Base-by-base conservation (phyloP, 331 rosid species). In the Quercus phellos region DNA sequence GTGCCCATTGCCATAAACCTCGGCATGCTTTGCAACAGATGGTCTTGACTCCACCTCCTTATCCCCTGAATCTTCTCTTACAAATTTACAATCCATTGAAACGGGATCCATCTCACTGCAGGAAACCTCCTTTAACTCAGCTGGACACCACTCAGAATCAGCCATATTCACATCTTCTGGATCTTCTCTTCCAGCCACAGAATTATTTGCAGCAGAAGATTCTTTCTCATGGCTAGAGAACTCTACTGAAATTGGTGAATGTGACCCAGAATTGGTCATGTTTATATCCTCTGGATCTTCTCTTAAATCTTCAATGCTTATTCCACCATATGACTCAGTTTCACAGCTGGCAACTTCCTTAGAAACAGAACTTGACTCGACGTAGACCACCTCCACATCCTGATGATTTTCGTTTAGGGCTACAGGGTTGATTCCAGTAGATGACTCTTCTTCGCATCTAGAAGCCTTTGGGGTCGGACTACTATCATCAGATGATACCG, bases 1-100 rank as follows among this genome's bases (percentile, higher is more conserved):
- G 22, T 50, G 51, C 74, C 90, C 97, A 55, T 90, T 89, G 79
- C 83, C 76, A 79, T 55, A 60, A 72, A 50, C 74, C 38, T 67
- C 73, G 35, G 68, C 18, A 64, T 32, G 81, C 66, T 55, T 81
- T 13, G 74, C 83, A 12, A 13, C 34, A 27, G 51, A 22, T 26
- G 90, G 68, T 46, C 53, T 35, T 9, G 84, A 76, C 74, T 82
- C 73, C 54, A 73, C 82, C 24, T 80, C 86, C 61, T 19, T 75
- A 75, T 79, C 85, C 68, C 74, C 88, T 5, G 84, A 81, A 79
- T 66, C 78, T 66, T 51, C 84, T 63, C 74, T 73, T 66, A 16
- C 68, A 27, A 68, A 35, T 54, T 32, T 72, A 29, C 51, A 59
- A 74, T 82, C 82, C 54, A n/a, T 4, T 19, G 82, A 70, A 81